Percentiles rank a stretch among this genome's conserved stretches.
Conservation (phyloP, 305 asterid species). For the Salvia sclarea region DNA sequence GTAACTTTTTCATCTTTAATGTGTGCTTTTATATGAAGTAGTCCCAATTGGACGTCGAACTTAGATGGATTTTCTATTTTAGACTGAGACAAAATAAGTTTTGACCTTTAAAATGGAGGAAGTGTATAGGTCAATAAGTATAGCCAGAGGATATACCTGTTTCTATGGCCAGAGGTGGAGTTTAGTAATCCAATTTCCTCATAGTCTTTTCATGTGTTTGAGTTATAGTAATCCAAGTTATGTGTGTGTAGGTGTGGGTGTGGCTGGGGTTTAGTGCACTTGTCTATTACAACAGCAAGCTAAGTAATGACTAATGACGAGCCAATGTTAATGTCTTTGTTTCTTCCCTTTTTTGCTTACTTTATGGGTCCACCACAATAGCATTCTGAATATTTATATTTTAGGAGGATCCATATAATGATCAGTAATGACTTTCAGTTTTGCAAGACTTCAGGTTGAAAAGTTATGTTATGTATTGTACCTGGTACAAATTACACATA, state of each 20-base stretch:
- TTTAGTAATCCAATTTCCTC: background rate
- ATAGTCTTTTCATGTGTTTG: too few species aligned
- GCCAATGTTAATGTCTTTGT: background rate
- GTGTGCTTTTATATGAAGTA: conserved; percentile 10
- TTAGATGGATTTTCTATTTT: conserved; percentile 7
- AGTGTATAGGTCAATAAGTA: background rate
- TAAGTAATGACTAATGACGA: too few species aligned
- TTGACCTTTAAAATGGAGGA: conserved; percentile 6
- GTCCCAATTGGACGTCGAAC: conserved; percentile 12
- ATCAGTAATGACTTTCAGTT: too few species aligned
- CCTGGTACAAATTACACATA: background rate
- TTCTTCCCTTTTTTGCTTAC: background rate
- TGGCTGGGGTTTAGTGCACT: too few species aligned
- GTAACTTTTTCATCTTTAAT: background rate
- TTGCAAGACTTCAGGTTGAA: too few species aligned
- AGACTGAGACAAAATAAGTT: background rate
- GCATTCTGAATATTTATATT: background rate
- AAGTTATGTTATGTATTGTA: background rate
- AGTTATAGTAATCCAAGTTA: too few species aligned
- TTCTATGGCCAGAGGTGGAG: background rate
- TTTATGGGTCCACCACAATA: background rate
- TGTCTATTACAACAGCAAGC: too few species aligned
- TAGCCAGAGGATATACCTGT: background rate
- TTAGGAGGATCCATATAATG: too few species aligned
- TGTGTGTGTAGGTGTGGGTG: too few species aligned